Conservation (phyloP, 1,284 basidiomycete species). For the Vanrija humicola region DNA sequence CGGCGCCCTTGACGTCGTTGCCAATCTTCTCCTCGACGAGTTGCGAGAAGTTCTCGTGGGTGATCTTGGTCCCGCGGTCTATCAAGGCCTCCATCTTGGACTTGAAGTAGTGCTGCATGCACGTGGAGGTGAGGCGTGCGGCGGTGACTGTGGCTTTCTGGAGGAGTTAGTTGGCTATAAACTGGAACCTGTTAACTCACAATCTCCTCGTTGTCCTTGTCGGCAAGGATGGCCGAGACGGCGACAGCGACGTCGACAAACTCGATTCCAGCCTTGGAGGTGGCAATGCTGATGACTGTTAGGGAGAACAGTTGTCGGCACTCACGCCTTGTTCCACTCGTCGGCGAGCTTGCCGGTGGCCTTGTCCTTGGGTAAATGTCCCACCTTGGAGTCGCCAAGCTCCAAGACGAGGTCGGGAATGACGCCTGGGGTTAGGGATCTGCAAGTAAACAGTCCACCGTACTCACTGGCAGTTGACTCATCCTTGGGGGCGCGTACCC, state of each 20-base stretch:
- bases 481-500: constrained; percentile 40
- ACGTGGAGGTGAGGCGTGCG: constrained; percentile 74
- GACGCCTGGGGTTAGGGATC: constrained; percentile 18
- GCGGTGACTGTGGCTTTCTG: constrained; percentile 75
- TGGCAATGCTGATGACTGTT: constrained; percentile 19
- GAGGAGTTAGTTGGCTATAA: constrained; percentile 2
- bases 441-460: neutral
- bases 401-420: constrained; percentile 34
- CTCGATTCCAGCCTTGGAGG: constrained; percentile 54
- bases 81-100: constrained; percentile 84
- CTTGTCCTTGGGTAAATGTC: constrained; percentile 47
- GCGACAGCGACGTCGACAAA: constrained; percentile 71
- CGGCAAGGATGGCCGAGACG: constrained; percentile 72
- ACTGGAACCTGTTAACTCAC: constrained; percentile 53
- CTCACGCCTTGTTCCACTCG: constrained; percentile 54
- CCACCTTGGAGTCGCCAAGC: constrained; percentile 39
- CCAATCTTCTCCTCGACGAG: constrained; percentile 72
- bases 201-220: constrained; percentile 87
- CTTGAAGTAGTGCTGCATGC: constrained; percentile 81
- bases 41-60: constrained; percentile 76
- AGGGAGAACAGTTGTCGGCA: neutral
- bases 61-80: constrained; percentile 83
- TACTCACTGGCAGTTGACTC: constrained; percentile 30
- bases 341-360: constrained; percentile 45
- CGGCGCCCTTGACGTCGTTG: constrained; percentile 76